Conservation (phyloP, 2,329 filamentous ascomycete species). For the Beauveria scarabaeidicola region DNA sequence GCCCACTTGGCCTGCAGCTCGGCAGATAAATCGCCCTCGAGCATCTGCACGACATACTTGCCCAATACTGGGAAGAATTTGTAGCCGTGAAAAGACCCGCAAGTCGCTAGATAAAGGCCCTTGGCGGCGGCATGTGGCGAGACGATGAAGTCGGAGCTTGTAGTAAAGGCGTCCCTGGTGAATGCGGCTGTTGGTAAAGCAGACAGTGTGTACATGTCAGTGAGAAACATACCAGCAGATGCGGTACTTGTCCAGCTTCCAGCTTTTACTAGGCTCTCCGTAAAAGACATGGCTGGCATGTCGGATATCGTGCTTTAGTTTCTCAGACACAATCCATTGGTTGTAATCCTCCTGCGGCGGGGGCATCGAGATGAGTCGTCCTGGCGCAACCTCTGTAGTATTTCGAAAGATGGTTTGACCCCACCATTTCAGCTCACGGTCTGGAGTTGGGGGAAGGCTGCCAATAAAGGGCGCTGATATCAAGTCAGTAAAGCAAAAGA, state of each 20-base stretch:
- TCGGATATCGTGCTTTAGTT: conserved; percentile 50
- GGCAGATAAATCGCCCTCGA: conserved; percentile 34
- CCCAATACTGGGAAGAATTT: conserved; percentile 61
- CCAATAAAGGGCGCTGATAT: conserved; percentile 47
- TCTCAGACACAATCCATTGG: conserved; percentile 51
- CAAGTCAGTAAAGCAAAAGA: conserved; percentile 19
- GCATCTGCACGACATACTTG: conserved; percentile 52
- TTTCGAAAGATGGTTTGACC: conserved; percentile 52
- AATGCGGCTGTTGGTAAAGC: background rate
- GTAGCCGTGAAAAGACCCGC: conserved; percentile 59
- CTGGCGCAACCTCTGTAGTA: conserved; percentile 42
- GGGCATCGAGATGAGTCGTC: conserved; percentile 47
- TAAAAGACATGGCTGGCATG: conserved; percentile 50
- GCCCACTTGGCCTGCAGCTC: conserved; percentile 42
- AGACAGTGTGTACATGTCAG: background rate
- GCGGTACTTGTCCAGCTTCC: conserved; percentile 53
- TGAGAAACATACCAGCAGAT: conserved; percentile 52
- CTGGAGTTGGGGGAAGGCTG: conserved; percentile 45
- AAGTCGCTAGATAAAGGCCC: conserved; percentile 54
- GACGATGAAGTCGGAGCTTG: conserved; percentile 54
- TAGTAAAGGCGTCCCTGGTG: conserved; percentile 55
- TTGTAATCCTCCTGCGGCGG: conserved; percentile 48
- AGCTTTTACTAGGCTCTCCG: conserved; percentile 44
- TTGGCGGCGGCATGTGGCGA: conserved; percentile 42
- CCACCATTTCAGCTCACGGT: conserved; percentile 51